A percentile compares a stretch with the other conserved stretches of the same genome.
Conservation (phyloP, 345 rosid genomes). For the Dipteronia sinensis region DNA sequence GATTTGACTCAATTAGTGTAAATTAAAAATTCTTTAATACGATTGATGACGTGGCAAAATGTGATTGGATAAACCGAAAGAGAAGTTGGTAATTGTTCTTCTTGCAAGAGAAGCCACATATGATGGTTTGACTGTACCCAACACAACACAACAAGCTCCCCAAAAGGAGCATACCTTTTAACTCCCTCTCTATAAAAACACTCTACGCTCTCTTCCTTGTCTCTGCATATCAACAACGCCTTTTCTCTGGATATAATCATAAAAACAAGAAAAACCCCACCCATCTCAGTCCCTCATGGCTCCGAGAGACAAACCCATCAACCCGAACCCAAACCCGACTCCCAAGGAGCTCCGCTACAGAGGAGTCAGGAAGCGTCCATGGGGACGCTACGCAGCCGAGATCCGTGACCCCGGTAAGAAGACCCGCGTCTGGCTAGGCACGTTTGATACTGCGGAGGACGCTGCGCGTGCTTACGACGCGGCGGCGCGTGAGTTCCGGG, state of each 20-base stretch:
- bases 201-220: not conserved
- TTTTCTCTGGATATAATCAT: too few species aligned
- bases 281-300: slow-evolving; percentile 35
- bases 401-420: slow-evolving; percentile 93
- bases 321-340: slow-evolving; percentile 19
- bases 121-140: slow-evolving; percentile 48
- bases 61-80: slow-evolving; percentile 23
- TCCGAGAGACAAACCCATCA: slow-evolving; percentile 41
- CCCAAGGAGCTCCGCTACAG: slow-evolving; percentile 71
- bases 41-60: slow-evolving; percentile 27
- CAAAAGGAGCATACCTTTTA: slow-evolving; percentile 59
- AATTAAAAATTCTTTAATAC: too few species aligned
- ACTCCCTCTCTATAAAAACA: slow-evolving; percentile 32
- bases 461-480: slow-evolving; percentile 93
- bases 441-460: slow-evolving; percentile 85
- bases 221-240: not conserved
- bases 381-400: slow-evolving; percentile 98
- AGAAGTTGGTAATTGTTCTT: slow-evolving; percentile 22
- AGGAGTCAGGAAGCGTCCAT: slow-evolving; percentile 90
- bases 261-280: too few species aligned
- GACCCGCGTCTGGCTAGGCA: slow-evolving; percentile 94
- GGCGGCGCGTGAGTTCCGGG: slow-evolving; percentile 89
- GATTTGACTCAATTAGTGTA: too few species aligned
- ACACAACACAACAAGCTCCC: slow-evolving; percentile 38
- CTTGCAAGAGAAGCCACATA: slow-evolving; percentile 53